Evolutionary conservation across 805 yeast genomes (phyloP).

Genomic region (Kodamaea kaohsiungensis): DNA sequence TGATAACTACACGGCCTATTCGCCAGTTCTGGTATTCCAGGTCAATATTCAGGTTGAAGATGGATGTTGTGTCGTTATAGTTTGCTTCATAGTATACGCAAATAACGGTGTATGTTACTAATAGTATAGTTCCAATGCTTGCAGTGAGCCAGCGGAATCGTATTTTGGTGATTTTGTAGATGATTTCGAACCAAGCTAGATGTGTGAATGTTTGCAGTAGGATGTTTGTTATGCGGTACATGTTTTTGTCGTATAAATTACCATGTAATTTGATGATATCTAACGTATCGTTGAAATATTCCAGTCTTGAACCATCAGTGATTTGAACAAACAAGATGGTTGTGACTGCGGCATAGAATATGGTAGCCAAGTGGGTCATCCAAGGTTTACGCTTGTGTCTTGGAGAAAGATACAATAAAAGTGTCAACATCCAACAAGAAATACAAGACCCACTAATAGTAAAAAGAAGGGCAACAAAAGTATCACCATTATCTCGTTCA

Average conservation of each 20-base stretch:
- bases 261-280: constrained; percentile 47
- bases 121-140: constrained; percentile 18
- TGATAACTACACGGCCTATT: constrained; percentile 31
- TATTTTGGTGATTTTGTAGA: constrained; percentile 24
- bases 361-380: constrained; percentile 57
- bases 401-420: constrained; percentile 55
- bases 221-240: constrained; percentile 40
- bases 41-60: constrained; percentile 11
- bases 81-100: constrained; percentile 15
- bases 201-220: constrained; percentile 47
- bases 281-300: constrained; percentile 55
- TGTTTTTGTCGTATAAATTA: constrained; percentile 36
- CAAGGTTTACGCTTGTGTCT: constrained; percentile 54
- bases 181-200: constrained; percentile 58
- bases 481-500: constrained; percentile 38
- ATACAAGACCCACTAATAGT: constrained; percentile 57
- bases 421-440: constrained; percentile 69
- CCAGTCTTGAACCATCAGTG: constrained; percentile 47
- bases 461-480: constrained; percentile 49
- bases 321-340: constrained; percentile 52
- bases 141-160: constrained; percentile 29
- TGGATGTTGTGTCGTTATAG: constrained; percentile 11
- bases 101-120: constrained; percentile 19
- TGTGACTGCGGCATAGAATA: constrained; percentile 53
- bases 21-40: constrained; percentile 16